Base-by-base conservation (phyloP, 805 yeast species). In the Kodamaea hsintzibuensis region DNA sequence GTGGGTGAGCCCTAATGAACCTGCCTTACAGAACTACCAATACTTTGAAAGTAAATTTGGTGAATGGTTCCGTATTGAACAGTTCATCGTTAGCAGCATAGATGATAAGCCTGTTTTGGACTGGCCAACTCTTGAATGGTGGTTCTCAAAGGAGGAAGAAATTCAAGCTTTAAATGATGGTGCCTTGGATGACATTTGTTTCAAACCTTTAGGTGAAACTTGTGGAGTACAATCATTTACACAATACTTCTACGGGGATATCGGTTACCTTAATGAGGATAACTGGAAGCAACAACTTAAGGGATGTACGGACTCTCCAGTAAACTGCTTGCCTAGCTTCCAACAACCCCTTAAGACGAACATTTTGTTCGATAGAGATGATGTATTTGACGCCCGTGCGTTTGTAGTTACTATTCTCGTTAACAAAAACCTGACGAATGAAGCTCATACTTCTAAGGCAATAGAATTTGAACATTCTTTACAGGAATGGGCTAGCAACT, bases 191-290 rank as follows among this genome's bases (percentile, higher is more conserved):
- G 90, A 88, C 57, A 68, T 92, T 49, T 93, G 99, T 64, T 85
- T 90, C 68, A 88, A 87, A 58, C 98, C 98, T 0, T 74, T 86
- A 10, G 91, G 83, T 2, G 93, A 84, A 9, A 64, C 82, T 0
- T 93, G 99, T 72, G 90, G 87, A 0, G 76, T 93, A 7, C 95
- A 93, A 66, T 90, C 97, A 1, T 85, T 90, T 56, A 86, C 97
- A 0, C 97, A 91, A 65, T 93, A 92, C 65, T 92, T 91, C 66
- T 79, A 79, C 33, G 96, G 95, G 0, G 80, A 82, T 44, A 69
- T 87, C 3, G 62, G 61, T 14, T 69, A 73, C 40, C 66, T 86
- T 4, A 77, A 81, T 7, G 81, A 82, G 39, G 61, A 60, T 1
- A 72, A 72, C 18, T 93, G 96, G 96, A 65, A 74, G 42, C 57